These are phyloP conservation scores for Auricularia cornea DNA, from an alignment of 768 basidiomycete genomes.

Conservation along the genomic window DNA sequence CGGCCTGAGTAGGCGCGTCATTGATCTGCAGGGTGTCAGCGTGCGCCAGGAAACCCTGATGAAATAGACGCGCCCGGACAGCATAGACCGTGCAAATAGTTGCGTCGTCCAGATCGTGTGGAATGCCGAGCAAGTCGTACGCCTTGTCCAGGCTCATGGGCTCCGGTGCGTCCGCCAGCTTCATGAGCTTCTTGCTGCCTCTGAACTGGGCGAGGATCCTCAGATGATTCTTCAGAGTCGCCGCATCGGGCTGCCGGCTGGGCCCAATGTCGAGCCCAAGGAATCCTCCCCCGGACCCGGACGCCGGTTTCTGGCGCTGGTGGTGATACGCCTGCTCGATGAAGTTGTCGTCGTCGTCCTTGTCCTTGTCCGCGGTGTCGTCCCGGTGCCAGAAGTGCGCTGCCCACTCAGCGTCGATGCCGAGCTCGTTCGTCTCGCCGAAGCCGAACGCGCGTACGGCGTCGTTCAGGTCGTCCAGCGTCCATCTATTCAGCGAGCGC, in stretches of 20 bases:
- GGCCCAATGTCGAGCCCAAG: background rate
- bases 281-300: background rate
- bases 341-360: constrained; percentile 61
- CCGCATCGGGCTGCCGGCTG: background rate
- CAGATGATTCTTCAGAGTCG: constrained; percentile 47
- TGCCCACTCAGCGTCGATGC: constrained; percentile 48
- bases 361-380: constrained; percentile 17
- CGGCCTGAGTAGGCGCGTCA: constrained; percentile 57
- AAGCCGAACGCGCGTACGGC: constrained; percentile 56
- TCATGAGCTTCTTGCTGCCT: constrained; percentile 41
- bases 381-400: background rate
- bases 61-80: constrained; percentile 48
- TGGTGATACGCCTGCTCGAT: constrained; percentile 62
- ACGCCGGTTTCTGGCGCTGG: background rate
- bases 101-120: constrained; percentile 64
- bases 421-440: constrained; percentile 46
- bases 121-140: constrained; percentile 61
- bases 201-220: constrained; percentile 58
- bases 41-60: constrained; percentile 1
- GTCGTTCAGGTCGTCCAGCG: constrained; percentile 40
- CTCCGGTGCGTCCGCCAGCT: constrained; percentile 46
- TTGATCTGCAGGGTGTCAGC: constrained; percentile 42
- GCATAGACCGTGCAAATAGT: constrained; percentile 54
- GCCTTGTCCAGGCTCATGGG: constrained; percentile 66
- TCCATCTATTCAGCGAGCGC: constrained; percentile 55